Evolutionary conservation across 345 rosid genomes (phyloP).

Genomic region (Ricinus communis): DNA sequence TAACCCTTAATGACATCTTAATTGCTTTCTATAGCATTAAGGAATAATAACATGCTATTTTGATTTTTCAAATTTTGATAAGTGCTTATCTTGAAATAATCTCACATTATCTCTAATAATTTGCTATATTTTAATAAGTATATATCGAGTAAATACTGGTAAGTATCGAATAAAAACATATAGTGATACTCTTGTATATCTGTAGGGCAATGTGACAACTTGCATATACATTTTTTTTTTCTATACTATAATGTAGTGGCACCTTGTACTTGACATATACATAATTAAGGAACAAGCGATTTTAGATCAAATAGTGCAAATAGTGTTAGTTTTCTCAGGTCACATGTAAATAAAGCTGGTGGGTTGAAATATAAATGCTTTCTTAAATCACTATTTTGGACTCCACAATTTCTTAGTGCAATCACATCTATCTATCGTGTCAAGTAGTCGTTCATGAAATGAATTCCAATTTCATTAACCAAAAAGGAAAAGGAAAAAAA

Average conservation of each 20-base stretch:
- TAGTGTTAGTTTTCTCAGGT: background rate
- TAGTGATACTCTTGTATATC: too few species aligned
- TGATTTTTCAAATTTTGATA: background rate
- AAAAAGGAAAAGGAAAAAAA: background rate
- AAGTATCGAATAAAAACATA: background rate
- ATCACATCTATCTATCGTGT: background rate
- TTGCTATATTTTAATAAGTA: too few species aligned
- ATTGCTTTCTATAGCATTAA: background rate
- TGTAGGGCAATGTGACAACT: too few species aligned
- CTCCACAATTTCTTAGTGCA: background rate
- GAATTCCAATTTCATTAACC: background rate
- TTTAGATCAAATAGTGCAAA: background rate
- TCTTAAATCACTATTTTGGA: background rate
- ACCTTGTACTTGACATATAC: background rate
- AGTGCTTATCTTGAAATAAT: too few species aligned
- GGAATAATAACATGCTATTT: background rate
- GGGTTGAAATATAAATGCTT: constrained; percentile 1
- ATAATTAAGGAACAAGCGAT: background rate
- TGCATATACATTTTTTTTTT: too few species aligned
- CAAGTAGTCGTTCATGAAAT: background rate
- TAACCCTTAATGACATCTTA: too few species aligned
- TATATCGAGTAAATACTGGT: background rate
- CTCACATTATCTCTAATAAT: too few species aligned
- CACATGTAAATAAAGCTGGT: background rate
- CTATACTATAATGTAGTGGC: background rate